Evolutionary conservation across 1,284 basidiomycete species (phyloP).

Genomic region (Meira nashicola): DNA sequence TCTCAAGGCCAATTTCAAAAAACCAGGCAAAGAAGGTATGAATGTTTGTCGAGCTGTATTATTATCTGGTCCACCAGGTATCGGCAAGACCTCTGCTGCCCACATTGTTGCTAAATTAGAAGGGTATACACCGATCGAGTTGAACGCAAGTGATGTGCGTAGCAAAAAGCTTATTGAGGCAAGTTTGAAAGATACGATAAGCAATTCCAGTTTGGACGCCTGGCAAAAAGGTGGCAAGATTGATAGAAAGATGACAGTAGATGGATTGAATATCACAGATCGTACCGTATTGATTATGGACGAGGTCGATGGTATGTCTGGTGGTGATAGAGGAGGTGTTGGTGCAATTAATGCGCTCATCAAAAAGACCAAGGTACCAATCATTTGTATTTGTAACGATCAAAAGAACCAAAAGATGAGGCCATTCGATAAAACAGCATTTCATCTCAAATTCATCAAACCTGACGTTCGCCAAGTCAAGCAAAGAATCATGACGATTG

Average conservation of each 20-base stretch:
- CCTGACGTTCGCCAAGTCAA: slow-evolving; percentile 12
- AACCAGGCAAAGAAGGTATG: slow-evolving; percentile 85
- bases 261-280: slow-evolving; percentile 62
- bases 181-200: slow-evolving; percentile 45
- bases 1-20: slow-evolving; percentile 64
- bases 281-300: slow-evolving; percentile 93
- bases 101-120: slow-evolving; percentile 83
- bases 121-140: slow-evolving; percentile 85
- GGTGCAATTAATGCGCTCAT: slow-evolving; percentile 87
- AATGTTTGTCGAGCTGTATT: slow-evolving; percentile 80
- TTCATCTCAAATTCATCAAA: slow-evolving; percentile 56
- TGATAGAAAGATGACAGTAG: slow-evolving; percentile 11
- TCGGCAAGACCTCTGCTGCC: slow-evolving; percentile 95
- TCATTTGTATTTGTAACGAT: slow-evolving; percentile 98
- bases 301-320: slow-evolving; percentile 98
- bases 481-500: slow-evolving; percentile 70
- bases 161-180: slow-evolving; percentile 96
- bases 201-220: slow-evolving; percentile 74
- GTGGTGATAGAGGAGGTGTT: slow-evolving; percentile 91
- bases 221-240: slow-evolving; percentile 61
- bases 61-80: slow-evolving; percentile 88
- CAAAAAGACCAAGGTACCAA: slow-evolving; percentile 92
- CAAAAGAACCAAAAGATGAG: slow-evolving; percentile 79
- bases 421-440: slow-evolving; percentile 69
- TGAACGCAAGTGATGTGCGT: slow-evolving; percentile 90